phyloP scores from a whole-genome alignment of 257 asterid genomes.

The Perilla frutescens region DNA sequence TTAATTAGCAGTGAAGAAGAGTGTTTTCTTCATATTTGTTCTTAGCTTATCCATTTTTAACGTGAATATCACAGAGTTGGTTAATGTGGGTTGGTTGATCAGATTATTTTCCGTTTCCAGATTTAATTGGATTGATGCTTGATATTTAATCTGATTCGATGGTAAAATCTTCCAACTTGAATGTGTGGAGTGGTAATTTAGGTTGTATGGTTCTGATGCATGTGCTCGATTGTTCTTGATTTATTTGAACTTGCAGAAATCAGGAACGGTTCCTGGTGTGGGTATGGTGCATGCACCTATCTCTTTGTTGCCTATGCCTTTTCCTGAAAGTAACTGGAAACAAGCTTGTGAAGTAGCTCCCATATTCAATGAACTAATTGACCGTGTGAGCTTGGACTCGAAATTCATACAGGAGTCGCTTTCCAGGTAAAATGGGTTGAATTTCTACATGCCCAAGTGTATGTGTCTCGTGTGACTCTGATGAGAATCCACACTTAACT shows the following conservation, averaged over 20 bases:
- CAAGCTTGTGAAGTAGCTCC: slow-evolving; percentile 98
- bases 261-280: slow-evolving; percentile 87
- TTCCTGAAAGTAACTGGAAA: slow-evolving; percentile 76
- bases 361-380: slow-evolving; percentile 87
- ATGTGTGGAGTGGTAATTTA: slow-evolving; percentile 31
- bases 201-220: slow-evolving; percentile 10
- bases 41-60: neutral
- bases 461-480: slow-evolving; percentile 4
- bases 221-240: slow-evolving; percentile 16
- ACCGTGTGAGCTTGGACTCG: slow-evolving; percentile 88
- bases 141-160: neutral
- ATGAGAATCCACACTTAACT: neutral
- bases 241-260: slow-evolving; percentile 58
- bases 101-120: neutral
- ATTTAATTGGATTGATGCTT: slow-evolving; percentile 2
- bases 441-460: neutral
- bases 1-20: neutral
- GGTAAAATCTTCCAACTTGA: slow-evolving; percentile 9
- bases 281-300: slow-evolving; percentile 90
- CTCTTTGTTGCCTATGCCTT: slow-evolving; percentile 74
- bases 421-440: slow-evolving; percentile 59
- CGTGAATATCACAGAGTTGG: neutral
- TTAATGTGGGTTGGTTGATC: slow-evolving; percentile 11
- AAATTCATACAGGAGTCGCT: slow-evolving; percentile 88
- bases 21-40: neutral